These are phyloP conservation scores for Amylostereum areolatum DNA, from an alignment of 1,284 basidiomycete species.

Conservation along the genomic window DNA sequence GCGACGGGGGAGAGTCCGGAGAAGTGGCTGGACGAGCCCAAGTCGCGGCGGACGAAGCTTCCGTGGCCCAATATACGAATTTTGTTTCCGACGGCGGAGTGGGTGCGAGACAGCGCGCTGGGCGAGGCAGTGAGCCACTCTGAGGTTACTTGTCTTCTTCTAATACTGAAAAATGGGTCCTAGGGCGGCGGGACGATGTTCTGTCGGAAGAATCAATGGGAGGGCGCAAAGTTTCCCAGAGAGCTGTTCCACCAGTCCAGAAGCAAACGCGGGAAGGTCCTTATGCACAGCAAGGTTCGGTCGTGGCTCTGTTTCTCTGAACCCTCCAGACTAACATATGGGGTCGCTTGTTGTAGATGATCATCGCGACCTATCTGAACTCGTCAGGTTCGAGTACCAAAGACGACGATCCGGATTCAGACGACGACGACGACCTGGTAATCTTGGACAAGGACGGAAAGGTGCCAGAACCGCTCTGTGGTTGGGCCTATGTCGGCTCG, in stretches of 20 bases:
- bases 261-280: constrained; percentile 61
- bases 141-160: background rate
- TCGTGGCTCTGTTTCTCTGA: constrained; percentile 36
- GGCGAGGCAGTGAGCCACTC: constrained; percentile 47
- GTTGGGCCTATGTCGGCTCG: constrained; percentile 76
- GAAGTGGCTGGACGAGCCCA: constrained; percentile 57
- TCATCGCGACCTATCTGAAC: constrained; percentile 36
- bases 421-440: constrained; percentile 33
- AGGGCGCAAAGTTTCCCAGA: constrained; percentile 59
- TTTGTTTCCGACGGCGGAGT: constrained; percentile 59
- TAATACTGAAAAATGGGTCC: background rate
- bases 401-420: constrained; percentile 35
- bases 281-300: constrained; percentile 78
- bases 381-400: constrained; percentile 9
- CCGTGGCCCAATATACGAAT: constrained; percentile 60
- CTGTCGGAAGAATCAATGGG: constrained; percentile 60
- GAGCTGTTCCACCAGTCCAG: constrained; percentile 65
- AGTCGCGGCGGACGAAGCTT: constrained; percentile 47
- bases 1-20: constrained; percentile 63
- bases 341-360: constrained; percentile 48
- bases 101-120: constrained; percentile 50
- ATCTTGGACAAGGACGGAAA: constrained; percentile 12
- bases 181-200: constrained; percentile 47
- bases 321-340: constrained; percentile 17
- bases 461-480: constrained; percentile 37